phyloP scores from a whole-genome alignment of 805 yeast species.

The Pichia nanzhaoensis region DNA sequence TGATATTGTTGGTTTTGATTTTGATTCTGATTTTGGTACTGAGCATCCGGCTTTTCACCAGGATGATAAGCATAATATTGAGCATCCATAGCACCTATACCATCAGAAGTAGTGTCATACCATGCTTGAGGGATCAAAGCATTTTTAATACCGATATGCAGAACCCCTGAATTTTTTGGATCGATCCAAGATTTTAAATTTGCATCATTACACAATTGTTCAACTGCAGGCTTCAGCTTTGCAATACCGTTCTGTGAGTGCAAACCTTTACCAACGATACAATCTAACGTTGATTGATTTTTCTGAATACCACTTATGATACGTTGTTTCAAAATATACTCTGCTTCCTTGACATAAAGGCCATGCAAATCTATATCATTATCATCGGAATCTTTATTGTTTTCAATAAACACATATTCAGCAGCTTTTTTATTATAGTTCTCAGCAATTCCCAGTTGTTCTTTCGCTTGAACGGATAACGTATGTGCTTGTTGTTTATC shows the following conservation, averaged over 20 bases:
- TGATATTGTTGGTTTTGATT: conserved; percentile 24
- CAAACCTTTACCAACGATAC: conserved; percentile 89
- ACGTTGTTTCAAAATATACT: conserved; percentile 65
- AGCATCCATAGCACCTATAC: conserved; percentile 29
- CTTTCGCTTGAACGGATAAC: conserved; percentile 62
- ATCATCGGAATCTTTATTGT: conserved; percentile 76
- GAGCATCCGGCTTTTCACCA: conserved; percentile 1
- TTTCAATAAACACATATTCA: conserved; percentile 78
- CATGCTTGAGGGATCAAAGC: conserved; percentile 38
- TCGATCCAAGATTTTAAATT: conserved; percentile 57
- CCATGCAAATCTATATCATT: conserved; percentile 95
- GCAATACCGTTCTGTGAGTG: conserved; percentile 81
- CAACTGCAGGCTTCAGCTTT: conserved; percentile 85
- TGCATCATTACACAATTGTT: conserved; percentile 63
- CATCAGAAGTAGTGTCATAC: conserved; percentile 27
- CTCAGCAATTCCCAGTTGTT: conserved; percentile 56
- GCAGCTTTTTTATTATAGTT: conserved; percentile 75
- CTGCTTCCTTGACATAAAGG: conserved; percentile 81
- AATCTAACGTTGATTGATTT: conserved; percentile 58
- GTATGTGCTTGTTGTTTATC: conserved; percentile 68
- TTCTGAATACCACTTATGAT: conserved; percentile 56
- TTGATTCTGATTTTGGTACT: conserved; percentile 18
- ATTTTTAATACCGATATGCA: conserved; percentile 57
- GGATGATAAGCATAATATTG: conserved; percentile 17
- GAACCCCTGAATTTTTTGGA: conserved; percentile 70